A percentile compares a stretch with the other conserved stretches of the same genome.
phyloP scores from a whole-genome alignment of 345 rosid genomes.

The Brassica carinata region DNA sequence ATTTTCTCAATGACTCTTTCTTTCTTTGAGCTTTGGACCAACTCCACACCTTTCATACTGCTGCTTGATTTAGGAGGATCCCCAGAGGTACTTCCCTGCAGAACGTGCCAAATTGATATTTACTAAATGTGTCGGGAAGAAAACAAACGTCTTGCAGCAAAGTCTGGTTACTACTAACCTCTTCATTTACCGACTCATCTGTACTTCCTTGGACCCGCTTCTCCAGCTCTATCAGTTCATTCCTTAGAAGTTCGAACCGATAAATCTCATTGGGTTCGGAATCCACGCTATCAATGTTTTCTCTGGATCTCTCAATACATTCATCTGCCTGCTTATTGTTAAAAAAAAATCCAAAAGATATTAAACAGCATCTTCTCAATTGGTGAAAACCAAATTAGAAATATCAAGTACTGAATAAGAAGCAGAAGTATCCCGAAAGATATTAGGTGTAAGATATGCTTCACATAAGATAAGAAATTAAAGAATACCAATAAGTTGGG shows the following conservation, averaged over 20 bases:
- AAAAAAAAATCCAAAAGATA: slow-evolving; percentile 12
- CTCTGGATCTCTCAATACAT: slow-evolving; percentile 36
- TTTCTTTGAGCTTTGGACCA: slow-evolving; percentile 60
- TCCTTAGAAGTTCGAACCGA: slow-evolving; percentile 80
- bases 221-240: slow-evolving; percentile 92
- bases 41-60: slow-evolving; percentile 45
- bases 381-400: slow-evolving; percentile 5
- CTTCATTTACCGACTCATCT: slow-evolving; percentile 62
- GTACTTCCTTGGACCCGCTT: slow-evolving; percentile 80
- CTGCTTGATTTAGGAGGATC: slow-evolving; percentile 36
- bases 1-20: slow-evolving; percentile 71
- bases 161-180: slow-evolving; percentile 47
- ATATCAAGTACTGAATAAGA: slow-evolving; percentile 4
- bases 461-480: slow-evolving; percentile 7
- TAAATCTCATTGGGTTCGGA: slow-evolving; percentile 66
- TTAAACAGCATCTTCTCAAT: slow-evolving; percentile 19
- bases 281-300: slow-evolving; percentile 41
- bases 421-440: neutral
- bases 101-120: slow-evolving; percentile 31
- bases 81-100: slow-evolving; percentile 52
- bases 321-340: slow-evolving; percentile 60
- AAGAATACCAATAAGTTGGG: slow-evolving; percentile 43
- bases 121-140: neutral
- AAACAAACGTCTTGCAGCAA: slow-evolving; percentile 13
- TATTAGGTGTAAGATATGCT: neutral